phyloP scores from a whole-genome alignment of 2,329 filamentous ascomycete species.

The Pseudocercospora fuligena region DNA sequence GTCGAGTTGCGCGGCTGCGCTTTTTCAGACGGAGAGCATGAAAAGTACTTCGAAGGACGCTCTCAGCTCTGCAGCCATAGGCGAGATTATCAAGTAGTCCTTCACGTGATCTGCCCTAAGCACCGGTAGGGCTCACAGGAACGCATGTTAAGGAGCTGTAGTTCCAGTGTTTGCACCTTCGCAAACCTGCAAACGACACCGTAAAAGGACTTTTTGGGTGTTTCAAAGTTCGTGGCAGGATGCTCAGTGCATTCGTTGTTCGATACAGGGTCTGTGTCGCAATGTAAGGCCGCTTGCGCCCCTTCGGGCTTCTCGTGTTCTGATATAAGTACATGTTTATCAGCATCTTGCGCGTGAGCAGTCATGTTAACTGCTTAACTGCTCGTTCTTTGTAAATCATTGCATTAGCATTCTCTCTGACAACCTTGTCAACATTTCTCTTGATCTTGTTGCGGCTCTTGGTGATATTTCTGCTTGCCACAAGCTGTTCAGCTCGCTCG shows the following conservation, averaged over 20 bases:
- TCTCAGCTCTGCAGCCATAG: background rate
- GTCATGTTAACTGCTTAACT: background rate
- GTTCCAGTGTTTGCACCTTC: background rate
- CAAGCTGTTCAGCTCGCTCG: too few species aligned
- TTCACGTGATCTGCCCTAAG: background rate
- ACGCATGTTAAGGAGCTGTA: background rate
- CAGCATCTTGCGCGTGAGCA: background rate
- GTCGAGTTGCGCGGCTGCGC: too few species aligned
- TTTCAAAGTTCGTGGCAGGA: background rate
- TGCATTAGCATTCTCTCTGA: background rate
- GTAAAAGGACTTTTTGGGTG: background rate
- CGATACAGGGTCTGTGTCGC: too few species aligned
- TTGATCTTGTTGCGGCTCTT: background rate
- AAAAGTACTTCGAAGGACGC: background rate
- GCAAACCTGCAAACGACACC: too few species aligned
- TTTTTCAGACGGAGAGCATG: background rate
- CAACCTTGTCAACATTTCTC: background rate
- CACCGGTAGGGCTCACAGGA: background rate
- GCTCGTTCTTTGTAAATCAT: background rate
- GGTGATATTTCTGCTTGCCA: too few species aligned
- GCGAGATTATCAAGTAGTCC: background rate
- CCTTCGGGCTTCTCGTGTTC: background rate
- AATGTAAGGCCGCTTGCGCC: too few species aligned
- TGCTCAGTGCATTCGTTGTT: background rate
- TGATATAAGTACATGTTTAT: background rate